These are phyloP conservation scores for Rosa persica DNA, from an alignment of 306 rosid genomes.

Conservation along the genomic window DNA sequence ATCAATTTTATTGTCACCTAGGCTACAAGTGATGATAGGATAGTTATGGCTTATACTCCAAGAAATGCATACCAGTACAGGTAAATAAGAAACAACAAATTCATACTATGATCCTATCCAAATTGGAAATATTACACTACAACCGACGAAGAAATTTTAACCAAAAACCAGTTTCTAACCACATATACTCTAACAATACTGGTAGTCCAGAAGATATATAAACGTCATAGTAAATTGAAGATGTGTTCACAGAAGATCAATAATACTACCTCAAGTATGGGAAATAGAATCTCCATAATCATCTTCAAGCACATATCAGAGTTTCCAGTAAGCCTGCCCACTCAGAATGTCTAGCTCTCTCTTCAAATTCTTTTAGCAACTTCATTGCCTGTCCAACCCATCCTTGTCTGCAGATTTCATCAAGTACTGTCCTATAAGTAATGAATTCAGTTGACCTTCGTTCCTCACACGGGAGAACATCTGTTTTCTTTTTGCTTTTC, in stretches of 20 bases:
- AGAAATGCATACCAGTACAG: not conserved
- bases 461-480: too few species aligned
- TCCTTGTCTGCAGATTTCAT: conserved; percentile 77
- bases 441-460: conserved; percentile 65
- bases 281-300: conserved; percentile 57
- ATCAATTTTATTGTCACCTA: conserved; percentile 1
- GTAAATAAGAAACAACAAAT: not conserved
- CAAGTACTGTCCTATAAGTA: conserved; percentile 77
- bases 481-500: too few species aligned
- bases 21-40: not conserved
- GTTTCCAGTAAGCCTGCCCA: conserved; percentile 68
- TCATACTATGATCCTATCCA: not conserved
- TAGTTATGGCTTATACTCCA: not conserved
- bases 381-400: conserved; percentile 55
- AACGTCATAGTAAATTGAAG: not conserved
- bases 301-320: conserved; percentile 76
- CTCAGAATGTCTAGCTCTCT: conserved; percentile 73
- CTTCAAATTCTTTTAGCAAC: conserved; percentile 70
- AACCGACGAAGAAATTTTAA: not conserved
- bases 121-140: not conserved
- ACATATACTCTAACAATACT: not conserved
- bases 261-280: conserved; percentile 36
- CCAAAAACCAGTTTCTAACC: not conserved
- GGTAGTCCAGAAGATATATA: not conserved
- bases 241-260: not conserved